phyloP scores from a whole-genome alignment of 495 filamentous ascomycete species.

The Chaetomium cochliodes region DNA sequence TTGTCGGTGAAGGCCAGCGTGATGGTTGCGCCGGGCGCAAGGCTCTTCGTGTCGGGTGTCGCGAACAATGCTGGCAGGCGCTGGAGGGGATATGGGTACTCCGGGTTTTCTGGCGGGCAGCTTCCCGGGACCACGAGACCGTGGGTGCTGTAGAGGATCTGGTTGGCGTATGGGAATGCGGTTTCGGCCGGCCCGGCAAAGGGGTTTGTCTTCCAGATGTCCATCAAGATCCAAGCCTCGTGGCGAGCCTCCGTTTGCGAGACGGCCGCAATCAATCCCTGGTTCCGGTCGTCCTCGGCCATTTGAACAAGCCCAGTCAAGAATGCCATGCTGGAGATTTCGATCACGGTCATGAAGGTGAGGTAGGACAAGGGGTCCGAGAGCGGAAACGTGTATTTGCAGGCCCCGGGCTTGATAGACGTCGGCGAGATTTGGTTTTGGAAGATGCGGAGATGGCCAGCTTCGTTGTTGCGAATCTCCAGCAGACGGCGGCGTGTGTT shows the following conservation, averaged over 20 bases:
- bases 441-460: constrained; percentile 57
- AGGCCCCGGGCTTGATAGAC: constrained; percentile 53
- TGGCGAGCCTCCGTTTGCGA: constrained; percentile 52
- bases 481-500: constrained; percentile 50
- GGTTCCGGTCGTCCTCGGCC: constrained; percentile 39
- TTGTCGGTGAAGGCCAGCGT: constrained; percentile 42
- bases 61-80: constrained; percentile 43
- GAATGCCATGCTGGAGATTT: constrained; percentile 56
- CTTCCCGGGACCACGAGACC: constrained; percentile 48
- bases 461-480: constrained; percentile 58
- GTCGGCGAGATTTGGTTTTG: constrained; percentile 52
- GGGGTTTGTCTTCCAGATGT: constrained; percentile 50
- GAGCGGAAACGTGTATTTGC: constrained; percentile 49
- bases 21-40: constrained; percentile 47
- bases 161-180: constrained; percentile 53
- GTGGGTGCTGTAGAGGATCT: constrained; percentile 54
- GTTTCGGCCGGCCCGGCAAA: constrained; percentile 54
- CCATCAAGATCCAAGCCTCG: constrained; percentile 52
- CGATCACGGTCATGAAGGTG: constrained; percentile 48
- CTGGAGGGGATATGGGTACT: constrained; percentile 49
- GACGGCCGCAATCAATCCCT: constrained; percentile 50
- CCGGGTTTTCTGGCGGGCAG: constrained; percentile 51
- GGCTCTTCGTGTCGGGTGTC: constrained; percentile 36
- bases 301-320: constrained; percentile 51
- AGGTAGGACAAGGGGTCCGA: constrained; percentile 43